phyloP scores from a whole-genome alignment of 2,329 filamentous ascomycete species.

The Neocatenulostroma microsporum region DNA sequence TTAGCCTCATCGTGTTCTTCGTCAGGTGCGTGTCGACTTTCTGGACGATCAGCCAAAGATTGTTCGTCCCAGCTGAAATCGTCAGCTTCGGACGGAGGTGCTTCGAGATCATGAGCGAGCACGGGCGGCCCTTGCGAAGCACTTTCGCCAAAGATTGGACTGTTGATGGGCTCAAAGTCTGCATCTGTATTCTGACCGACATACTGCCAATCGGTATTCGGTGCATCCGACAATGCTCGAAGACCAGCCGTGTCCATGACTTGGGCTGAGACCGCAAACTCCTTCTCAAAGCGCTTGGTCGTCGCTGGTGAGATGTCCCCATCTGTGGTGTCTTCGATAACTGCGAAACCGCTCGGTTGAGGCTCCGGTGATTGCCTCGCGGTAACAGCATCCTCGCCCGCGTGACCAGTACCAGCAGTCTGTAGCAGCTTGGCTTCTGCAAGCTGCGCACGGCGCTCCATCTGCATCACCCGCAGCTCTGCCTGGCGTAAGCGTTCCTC shows the following conservation, averaged over 20 bases:
- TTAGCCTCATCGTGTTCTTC: slow-evolving; percentile 12
- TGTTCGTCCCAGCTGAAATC: slow-evolving; percentile 27
- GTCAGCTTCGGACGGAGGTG: slow-evolving; percentile 17
- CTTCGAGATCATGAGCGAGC: slow-evolving; percentile 14
- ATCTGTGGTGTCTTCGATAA: too few species aligned
- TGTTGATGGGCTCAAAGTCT: not conserved
- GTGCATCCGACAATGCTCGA: not conserved
- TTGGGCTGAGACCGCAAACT: not conserved
- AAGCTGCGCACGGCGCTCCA: slow-evolving; percentile 16
- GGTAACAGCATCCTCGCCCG: not conserved
- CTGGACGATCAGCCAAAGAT: slow-evolving; percentile 3
- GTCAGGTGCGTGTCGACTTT: not conserved
- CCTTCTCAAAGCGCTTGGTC: not conserved
- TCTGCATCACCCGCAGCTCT: slow-evolving; percentile 16
- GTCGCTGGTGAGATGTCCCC: not conserved
- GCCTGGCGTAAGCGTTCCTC: slow-evolving; percentile 34
- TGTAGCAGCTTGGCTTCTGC: slow-evolving; percentile 18
- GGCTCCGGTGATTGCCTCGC: slow-evolving; percentile 3
- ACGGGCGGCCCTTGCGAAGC: not conserved
- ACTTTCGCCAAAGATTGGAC: too few species aligned
- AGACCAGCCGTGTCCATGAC: slow-evolving; percentile 1
- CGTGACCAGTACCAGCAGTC: too few species aligned
- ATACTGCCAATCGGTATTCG: slow-evolving; percentile 9
- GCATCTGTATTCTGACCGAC: not conserved
- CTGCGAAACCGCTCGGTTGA: not conserved